Base-by-base conservation (phyloP, 208 protist genomes). In the Balamuthia mandrillaris region DNA sequence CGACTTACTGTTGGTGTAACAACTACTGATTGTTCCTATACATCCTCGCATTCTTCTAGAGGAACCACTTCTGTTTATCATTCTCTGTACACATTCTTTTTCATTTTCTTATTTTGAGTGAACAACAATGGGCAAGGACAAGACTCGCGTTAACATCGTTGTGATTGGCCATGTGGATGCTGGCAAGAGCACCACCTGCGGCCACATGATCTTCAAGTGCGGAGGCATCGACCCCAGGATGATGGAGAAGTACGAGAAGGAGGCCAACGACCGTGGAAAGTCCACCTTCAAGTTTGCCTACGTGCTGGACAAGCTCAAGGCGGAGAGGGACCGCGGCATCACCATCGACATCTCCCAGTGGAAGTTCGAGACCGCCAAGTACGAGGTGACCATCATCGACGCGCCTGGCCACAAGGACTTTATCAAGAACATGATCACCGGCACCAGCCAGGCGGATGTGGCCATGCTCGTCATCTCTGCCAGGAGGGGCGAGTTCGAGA, bases 371-470 rank as follows among this genome's bases (percentile, higher is more conserved):
- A 99, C 97, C 24, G 35, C 51, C 56, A 99, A 98, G 88, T 97
- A 96, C 90, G 95, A 99, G 90, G 98, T 98, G 92, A 98, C 98
- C 66, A 97, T 99, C 93, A 99, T 99, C 89, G 98, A 99, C 93
- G 98, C 98, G 90, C 98, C 98, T 33, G 98, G 98, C 31, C 98
- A 99, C 86, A 93, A 97, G 86, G 98, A 99, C 92, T 99, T 99
- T 93, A 98, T 99, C 86, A 99, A 99, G 92, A 99, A 99, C 95
- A 99, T 99, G 98, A 99, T 99, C 90, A 98, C 97, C 78, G 98
- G 98, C 88, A 29, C 65, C 33, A 51, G 96, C 12, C 97, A 99
- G 91, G 96, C 96, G 79, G 96, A 98, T 91, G 87, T 93, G 63
- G 96, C 95, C 31, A 44, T 97, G 29, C 91, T 98, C 65, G 91